Evolutionary conservation across 176 grass and related monocot species (phyloP).

Genomic region (Dendrocalamus sinicus): DNA sequence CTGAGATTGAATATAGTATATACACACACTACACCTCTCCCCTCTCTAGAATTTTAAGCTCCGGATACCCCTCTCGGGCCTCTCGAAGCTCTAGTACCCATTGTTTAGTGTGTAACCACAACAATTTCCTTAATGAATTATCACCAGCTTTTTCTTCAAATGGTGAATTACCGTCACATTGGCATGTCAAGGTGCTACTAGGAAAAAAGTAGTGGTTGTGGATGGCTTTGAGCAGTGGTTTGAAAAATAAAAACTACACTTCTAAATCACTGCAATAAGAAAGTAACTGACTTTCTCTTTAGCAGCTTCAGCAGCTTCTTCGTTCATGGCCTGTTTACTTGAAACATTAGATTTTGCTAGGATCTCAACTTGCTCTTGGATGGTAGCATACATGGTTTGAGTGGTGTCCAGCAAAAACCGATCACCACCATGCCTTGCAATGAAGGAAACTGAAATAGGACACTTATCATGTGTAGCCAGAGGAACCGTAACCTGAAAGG

Average conservation of each 20-base stretch:
- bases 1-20: too few relatives aligned
- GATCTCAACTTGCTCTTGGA: constrained; percentile 79
- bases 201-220: not conserved
- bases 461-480: constrained; percentile 77
- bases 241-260: constrained; percentile 12
- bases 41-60: too few relatives aligned
- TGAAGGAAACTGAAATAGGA: constrained; percentile 89
- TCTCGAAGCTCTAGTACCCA: too few relatives aligned
- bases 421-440: constrained; percentile 82
- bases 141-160: constrained; percentile 30
- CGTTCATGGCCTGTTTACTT: constrained; percentile 70
- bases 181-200: constrained; percentile 4
- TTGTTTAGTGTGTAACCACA: too few relatives aligned
- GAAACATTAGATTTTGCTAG: constrained; percentile 73
- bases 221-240: not conserved
- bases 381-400: constrained; percentile 70
- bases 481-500: constrained; percentile 77
- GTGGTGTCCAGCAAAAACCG: constrained; percentile 78
- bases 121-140: not conserved
- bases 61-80: too few relatives aligned
- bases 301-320: constrained; percentile 91
- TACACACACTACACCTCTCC: too few relatives aligned
- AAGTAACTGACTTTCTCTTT: constrained; percentile 78
- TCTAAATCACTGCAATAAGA: constrained; percentile 26
- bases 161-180: not conserved